A percentile compares a stretch with the other conserved stretches of the same genome.
Evolutionary conservation across 192 early-diverging fungal genomes (phyloP).

Genomic region (Rhizophlyctis rosea): DNA sequence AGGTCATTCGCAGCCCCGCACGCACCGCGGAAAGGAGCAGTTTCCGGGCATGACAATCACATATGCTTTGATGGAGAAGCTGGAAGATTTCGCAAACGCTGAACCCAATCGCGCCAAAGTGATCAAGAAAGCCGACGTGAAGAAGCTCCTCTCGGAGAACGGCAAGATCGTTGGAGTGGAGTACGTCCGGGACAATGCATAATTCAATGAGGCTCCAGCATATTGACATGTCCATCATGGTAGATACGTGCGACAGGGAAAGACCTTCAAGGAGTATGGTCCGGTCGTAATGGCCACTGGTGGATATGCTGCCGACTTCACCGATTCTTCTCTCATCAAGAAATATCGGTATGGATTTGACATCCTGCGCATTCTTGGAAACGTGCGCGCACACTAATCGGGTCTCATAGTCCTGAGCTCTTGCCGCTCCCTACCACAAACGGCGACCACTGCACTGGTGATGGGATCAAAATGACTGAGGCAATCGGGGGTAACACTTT

Average conservation of each 20-base stretch:
- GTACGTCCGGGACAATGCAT: too few species aligned
- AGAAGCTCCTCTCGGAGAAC: constrained; percentile 64
- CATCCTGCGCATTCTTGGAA: too few species aligned
- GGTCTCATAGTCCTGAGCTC: constrained; percentile 28
- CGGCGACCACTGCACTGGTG: constrained; percentile 91
- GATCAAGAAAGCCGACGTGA: constrained; percentile 81
- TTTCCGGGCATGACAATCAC: constrained; percentile 90
- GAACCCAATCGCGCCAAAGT: constrained; percentile 71
- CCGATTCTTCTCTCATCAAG: constrained; percentile 69
- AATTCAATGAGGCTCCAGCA: too few species aligned
- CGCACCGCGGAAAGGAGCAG: constrained; percentile 78
- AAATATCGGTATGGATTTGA: constrained; percentile 65
- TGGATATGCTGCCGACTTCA: constrained; percentile 92
- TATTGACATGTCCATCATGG: too few species aligned
- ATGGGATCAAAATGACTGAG: constrained; percentile 86
- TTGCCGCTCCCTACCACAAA: constrained; percentile 83
- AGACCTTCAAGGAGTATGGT: constrained; percentile 60
- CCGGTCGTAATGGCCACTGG: constrained; percentile 91
- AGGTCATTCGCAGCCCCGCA: constrained; percentile 91
- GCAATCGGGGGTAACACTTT: constrained; percentile 79
- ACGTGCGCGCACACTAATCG: too few species aligned
- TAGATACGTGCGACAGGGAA: too few species aligned
- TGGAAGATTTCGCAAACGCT: constrained; percentile 67
- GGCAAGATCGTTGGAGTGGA: constrained; percentile 77
- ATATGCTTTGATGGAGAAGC: constrained; percentile 79